Base-by-base conservation (phyloP, 2,329 filamentous ascomycete species). In the Albophoma yamanashiensis region DNA sequence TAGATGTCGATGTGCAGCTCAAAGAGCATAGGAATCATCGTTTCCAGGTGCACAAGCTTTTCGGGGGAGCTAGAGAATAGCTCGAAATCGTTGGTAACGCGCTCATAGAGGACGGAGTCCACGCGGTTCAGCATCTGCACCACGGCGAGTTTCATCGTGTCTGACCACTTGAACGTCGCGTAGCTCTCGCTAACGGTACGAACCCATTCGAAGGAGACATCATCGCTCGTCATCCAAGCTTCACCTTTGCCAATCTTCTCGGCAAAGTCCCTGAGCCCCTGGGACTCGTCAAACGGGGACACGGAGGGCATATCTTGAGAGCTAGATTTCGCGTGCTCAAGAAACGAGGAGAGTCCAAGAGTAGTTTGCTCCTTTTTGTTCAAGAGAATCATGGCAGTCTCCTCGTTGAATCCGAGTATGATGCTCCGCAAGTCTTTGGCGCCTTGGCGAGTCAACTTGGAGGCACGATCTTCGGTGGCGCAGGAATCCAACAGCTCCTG, bases 1-100 rank as follows among this genome's bases (percentile, higher is more conserved):
- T 83, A 85, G 8, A 85, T 78, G 62, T 86, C 84, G 12, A 87
- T 74, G 61, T 86, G 82, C 6, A 87, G 75, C 66, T 87, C 84
- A 57, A 86, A 83, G 1, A 85, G 69, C 77, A 85, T 86, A 58
- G 85, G 79, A 2, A 82, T 73, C 6, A 85, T 73, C 1, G 69
- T 67, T 60, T 79, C 76, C 7, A 82, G 65, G 14, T 71, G 70
- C 2, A 64, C 62, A 17, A 76, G 62, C 22, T 61, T 64, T 31
- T 69, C 68, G 1, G 62, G 47, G 1, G 65, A 67, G 12, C 62
- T 67, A 40, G 67, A 31, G 38, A 59, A 63, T 22, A 73, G 62
- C 25, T 70, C 67, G 47, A 82, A 68, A 36, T 82, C 78, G 31
- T 76, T 68, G 2, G 73, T 68, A 25, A 82, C 71, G 14, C 76